phyloP scores from a whole-genome alignment of 495 filamentous ascomycete species.

The Penicillium crystallinum region DNA sequence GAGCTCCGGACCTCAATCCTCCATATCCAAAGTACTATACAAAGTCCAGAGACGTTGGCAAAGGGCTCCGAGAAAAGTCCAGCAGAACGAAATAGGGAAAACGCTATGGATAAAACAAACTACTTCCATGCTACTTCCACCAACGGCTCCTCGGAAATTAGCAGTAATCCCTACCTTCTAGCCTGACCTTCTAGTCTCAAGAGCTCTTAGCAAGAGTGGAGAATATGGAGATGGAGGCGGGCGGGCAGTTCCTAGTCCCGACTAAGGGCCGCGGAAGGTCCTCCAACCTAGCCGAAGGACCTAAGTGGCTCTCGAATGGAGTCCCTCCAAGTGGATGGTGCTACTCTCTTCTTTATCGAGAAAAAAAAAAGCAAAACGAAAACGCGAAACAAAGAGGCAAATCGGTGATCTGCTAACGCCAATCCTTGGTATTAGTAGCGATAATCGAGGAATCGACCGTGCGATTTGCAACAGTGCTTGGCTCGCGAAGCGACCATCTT shows the following conservation, averaged over 20 bases:
- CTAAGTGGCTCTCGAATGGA: slow-evolving; percentile 3
- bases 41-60: neutral
- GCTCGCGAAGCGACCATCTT: neutral
- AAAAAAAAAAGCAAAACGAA: neutral
- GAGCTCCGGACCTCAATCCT: neutral
- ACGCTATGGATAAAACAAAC: neutral
- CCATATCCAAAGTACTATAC: neutral
- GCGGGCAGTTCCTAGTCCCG: slow-evolving; percentile 22
- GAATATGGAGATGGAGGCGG: slow-evolving; percentile 19
- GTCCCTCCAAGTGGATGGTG: neutral
- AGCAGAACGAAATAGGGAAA: neutral
- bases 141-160: slow-evolving; percentile 1
- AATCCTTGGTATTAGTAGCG: neutral
- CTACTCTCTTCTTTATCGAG: neutral
- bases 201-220: slow-evolving; percentile 10
- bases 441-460: neutral
- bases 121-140: neutral
- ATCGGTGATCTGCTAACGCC: neutral
- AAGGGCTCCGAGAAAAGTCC: neutral
- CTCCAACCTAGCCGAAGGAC: slow-evolving; percentile 10
- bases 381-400: slow-evolving; percentile 4
- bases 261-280: slow-evolving; percentile 18
- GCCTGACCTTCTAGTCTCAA: slow-evolving; percentile 4
- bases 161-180: neutral
- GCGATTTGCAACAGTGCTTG: slow-evolving; percentile 8